Evolutionary conservation across 208 protist genomes (phyloP).

Genomic region (Acanthamoeba triangularis): DNA sequence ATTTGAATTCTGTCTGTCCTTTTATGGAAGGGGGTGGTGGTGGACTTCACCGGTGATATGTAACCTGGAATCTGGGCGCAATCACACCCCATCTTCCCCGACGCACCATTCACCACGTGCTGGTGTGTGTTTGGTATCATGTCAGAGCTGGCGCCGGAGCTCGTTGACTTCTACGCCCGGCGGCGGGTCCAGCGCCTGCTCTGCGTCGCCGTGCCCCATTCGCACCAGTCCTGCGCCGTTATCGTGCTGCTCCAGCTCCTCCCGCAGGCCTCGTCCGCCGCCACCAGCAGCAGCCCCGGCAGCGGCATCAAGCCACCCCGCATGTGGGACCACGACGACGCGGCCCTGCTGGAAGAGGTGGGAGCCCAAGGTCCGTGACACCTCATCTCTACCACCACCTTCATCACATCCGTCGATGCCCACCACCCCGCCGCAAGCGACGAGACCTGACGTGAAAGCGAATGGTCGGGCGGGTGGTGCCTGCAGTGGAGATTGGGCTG

Average conservation of each 20-base stretch:
- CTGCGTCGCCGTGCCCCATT: neutral
- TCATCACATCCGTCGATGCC: neutral
- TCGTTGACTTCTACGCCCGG: neutral
- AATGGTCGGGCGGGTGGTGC: too few relatives aligned
- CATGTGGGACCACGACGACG: neutral
- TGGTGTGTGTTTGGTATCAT: too few relatives aligned
- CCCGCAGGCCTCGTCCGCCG: neutral
- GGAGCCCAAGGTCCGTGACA: neutral
- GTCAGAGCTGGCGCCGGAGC: neutral
- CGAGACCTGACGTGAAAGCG: neutral
- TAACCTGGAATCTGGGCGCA: neutral
- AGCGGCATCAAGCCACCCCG: neutral
- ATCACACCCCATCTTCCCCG: neutral
- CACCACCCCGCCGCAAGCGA: neutral
- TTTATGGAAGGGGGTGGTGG: too few relatives aligned
- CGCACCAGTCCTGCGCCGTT: neutral
- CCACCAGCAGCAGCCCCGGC: neutral
- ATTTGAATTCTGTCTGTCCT: too few relatives aligned
- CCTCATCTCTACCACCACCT: neutral
- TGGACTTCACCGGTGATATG: too few relatives aligned
- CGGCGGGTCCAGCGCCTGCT: neutral
- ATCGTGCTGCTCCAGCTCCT: neutral
- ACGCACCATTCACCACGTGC: too few relatives aligned
- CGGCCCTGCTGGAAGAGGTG: neutral
- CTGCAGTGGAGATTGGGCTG: neutral